Conservation (phyloP, 2,329 filamentous ascomycete genomes). For the Pseudohalonectria lignicola region DNA sequence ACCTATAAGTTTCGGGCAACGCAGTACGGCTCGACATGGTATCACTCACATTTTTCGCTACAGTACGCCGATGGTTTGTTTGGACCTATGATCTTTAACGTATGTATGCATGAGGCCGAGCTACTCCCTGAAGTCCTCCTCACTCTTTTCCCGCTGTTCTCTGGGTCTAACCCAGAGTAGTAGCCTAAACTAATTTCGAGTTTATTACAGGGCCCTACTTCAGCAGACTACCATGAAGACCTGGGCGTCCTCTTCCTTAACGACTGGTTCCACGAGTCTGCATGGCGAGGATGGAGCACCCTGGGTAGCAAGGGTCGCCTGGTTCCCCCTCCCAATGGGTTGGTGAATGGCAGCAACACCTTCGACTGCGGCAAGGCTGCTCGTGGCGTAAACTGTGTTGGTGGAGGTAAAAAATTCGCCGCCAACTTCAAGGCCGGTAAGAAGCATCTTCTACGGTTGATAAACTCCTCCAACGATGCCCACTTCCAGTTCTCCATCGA, state of each 20-base stretch:
- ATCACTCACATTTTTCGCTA: slow-evolving; percentile 23
- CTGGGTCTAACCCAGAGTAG: too few relatives aligned
- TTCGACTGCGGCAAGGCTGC: too few relatives aligned
- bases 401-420: slow-evolving; percentile 2
- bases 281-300: not conserved
- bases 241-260: not conserved
- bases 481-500: slow-evolving; percentile 26
- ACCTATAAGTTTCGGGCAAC: slow-evolving; percentile 21
- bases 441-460: slow-evolving; percentile 19
- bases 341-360: slow-evolving; percentile 3
- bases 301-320: not conserved
- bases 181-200: too few relatives aligned
- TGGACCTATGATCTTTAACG: slow-evolving; percentile 32
- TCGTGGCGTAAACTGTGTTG: too few relatives aligned
- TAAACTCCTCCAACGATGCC: slow-evolving; percentile 20
- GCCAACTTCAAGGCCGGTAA: slow-evolving; percentile 8
- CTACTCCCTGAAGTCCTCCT: too few relatives aligned
- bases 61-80: slow-evolving; percentile 31
- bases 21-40: slow-evolving; percentile 26
- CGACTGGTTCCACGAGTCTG: not conserved
- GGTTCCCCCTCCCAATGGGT: not conserved
- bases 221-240: slow-evolving; percentile 34
- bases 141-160: too few relatives aligned
- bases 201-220: slow-evolving; percentile 31
- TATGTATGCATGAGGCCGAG: too few relatives aligned